Conservation (phyloP, 1,284 basidiomycete genomes). For the Tetrapyrgos nigripes region DNA sequence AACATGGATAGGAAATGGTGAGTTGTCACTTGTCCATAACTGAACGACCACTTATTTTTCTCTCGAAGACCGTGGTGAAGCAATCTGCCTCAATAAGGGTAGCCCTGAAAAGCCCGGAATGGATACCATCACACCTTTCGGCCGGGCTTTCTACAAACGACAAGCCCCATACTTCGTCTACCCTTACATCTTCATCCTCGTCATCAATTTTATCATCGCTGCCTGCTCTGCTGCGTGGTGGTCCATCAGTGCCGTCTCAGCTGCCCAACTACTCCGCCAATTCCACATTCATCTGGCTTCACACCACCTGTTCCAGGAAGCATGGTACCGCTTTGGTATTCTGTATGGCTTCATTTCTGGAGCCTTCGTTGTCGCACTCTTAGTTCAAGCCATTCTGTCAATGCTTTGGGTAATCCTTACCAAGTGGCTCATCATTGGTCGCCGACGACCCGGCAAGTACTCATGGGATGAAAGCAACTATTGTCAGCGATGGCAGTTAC, state of each 20-base stretch:
- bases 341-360: constrained; percentile 44
- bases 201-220: constrained; percentile 40
- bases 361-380: constrained; percentile 43
- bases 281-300: constrained; percentile 34
- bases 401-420: constrained; percentile 45
- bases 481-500: constrained; percentile 54
- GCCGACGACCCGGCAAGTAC: constrained; percentile 41
- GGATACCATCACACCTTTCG: constrained; percentile 51
- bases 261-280: constrained; percentile 44
- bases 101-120: constrained; percentile 21
- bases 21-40: background rate
- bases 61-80: constrained; percentile 38
- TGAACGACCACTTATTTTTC: background rate
- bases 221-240: constrained; percentile 47
- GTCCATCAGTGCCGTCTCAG: constrained; percentile 46
- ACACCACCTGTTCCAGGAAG: constrained; percentile 34
- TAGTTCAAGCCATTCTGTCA: constrained; percentile 40
- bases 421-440: constrained; percentile 49
- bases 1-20: constrained; percentile 53
- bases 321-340: constrained; percentile 43
- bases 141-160: constrained; percentile 51
- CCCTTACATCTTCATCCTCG: constrained; percentile 45
- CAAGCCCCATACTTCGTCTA: constrained; percentile 50
- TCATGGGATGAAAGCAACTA: constrained; percentile 53
- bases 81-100: constrained; percentile 43